Evolutionary conservation across 2,329 filamentous ascomycete genomes (phyloP).

Genomic region (Diaporthe citriasiana): DNA sequence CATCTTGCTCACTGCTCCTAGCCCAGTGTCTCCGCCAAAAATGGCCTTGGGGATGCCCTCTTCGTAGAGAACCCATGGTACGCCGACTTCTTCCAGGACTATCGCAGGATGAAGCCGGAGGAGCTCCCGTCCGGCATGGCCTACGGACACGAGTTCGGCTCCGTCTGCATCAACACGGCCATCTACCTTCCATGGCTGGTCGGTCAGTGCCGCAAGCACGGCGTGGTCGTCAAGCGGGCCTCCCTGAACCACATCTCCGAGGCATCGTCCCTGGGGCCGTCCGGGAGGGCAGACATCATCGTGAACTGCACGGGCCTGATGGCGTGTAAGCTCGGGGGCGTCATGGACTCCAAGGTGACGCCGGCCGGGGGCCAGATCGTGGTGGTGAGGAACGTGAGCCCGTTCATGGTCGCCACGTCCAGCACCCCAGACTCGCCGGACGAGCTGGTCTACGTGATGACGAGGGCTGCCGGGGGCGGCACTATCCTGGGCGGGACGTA

Average conservation of each 20-base stretch:
- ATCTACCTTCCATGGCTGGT: conserved; percentile 90
- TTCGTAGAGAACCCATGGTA: conserved; percentile 81
- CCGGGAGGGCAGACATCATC: conserved; percentile 73
- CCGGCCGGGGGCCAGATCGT: conserved; percentile 89
- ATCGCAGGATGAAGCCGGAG: conserved; percentile 69
- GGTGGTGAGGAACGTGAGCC: conserved; percentile 83
- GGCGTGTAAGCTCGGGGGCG: conserved; percentile 82
- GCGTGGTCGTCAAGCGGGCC: conserved; percentile 76
- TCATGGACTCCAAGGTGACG: conserved; percentile 79
- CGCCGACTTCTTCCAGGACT: conserved; percentile 78
- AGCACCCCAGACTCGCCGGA: conserved; percentile 80
- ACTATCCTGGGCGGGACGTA: conserved; percentile 91
- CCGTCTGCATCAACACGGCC: conserved; percentile 91
- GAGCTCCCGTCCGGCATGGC: conserved; percentile 76
- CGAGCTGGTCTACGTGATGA: conserved; percentile 87
- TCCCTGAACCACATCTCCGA: conserved; percentile 79
- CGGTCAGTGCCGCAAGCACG: conserved; percentile 81
- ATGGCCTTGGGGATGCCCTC: conserved; percentile 75
- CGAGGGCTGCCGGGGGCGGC: conserved; percentile 82
- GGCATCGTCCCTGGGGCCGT: conserved; percentile 72
- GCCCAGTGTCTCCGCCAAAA: neutral
- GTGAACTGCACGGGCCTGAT: conserved; percentile 90
- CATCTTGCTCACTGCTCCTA: neutral
- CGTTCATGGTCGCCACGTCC: conserved; percentile 77
- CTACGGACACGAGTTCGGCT: conserved; percentile 82